phyloP scores from a whole-genome alignment of 495 filamentous ascomycete genomes.

The Astrothelium macrocarpum region DNA sequence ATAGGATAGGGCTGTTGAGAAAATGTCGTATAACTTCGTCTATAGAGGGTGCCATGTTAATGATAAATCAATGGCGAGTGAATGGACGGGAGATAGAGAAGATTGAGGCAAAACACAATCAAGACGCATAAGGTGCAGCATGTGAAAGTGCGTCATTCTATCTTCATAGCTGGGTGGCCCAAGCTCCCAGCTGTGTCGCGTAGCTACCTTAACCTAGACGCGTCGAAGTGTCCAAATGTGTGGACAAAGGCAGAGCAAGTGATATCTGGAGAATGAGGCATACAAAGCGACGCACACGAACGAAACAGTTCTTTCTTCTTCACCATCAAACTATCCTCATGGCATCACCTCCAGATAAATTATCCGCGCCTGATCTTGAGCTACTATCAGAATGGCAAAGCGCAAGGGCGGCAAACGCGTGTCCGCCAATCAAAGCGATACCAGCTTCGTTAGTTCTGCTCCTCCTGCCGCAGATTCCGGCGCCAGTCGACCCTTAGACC shows the following conservation, averaged over 20 bases:
- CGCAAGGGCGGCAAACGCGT: too few species aligned
- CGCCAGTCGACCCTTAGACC: background rate
- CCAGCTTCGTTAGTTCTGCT: background rate
- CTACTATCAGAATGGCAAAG: background rate
- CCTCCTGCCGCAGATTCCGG: background rate
- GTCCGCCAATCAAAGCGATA: too few species aligned
- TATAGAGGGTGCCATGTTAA: background rate
- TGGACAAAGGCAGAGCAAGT: too few species aligned
- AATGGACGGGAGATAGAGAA: background rate
- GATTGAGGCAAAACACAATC: background rate
- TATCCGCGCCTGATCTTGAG: background rate
- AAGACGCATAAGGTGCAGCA: too few species aligned
- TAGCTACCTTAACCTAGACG: too few species aligned
- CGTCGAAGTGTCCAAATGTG: too few species aligned
- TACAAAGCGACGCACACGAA: background rate
- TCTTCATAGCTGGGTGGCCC: too few species aligned
- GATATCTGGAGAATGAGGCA: background rate
- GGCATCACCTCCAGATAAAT: background rate
- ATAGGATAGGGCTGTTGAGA: conserved; percentile 37
- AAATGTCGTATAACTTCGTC: conserved; percentile 6
- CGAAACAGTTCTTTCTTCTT: background rate
- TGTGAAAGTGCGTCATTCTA: too few species aligned
- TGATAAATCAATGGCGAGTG: background rate
- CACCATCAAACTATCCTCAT: background rate
- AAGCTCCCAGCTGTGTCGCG: too few species aligned